Percentiles rank a stretch among this genome's conserved stretches.
Conservation (phyloP, 352 stramenopile species). For the Globisporangium acanthophoron region DNA sequence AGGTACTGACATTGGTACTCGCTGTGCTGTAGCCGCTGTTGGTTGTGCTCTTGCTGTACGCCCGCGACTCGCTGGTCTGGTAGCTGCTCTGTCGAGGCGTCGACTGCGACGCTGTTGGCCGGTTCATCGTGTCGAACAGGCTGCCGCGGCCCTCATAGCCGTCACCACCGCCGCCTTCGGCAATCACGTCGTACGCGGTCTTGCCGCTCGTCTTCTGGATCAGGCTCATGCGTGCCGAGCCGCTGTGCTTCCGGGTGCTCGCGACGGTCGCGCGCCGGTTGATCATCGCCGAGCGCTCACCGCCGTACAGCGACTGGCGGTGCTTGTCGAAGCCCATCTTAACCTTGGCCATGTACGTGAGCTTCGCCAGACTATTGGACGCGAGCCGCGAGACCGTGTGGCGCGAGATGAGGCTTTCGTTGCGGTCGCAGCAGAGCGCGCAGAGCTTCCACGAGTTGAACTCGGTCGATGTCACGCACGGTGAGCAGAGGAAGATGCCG, state of each 20-base stretch:
- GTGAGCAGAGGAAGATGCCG: constrained; percentile 52
- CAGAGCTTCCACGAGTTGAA: constrained; percentile 64
- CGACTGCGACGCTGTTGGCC: constrained; percentile 3
- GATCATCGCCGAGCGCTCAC: constrained; percentile 12
- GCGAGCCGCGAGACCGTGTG: constrained; percentile 47
- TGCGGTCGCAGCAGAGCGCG: constrained; percentile 52
- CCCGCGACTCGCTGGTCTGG: neutral
- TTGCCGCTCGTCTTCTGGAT: constrained; percentile 17
- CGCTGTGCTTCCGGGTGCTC: constrained; percentile 13
- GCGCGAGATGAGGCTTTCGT: constrained; percentile 52
- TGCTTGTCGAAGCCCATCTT: constrained; percentile 17
- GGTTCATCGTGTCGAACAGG: constrained; percentile 9
- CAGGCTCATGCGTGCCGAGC: constrained; percentile 9
- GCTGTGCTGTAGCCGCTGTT: neutral
- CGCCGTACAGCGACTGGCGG: constrained; percentile 16
- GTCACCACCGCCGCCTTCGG: constrained; percentile 7
- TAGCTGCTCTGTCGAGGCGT: constrained; percentile 3
- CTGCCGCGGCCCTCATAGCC: constrained; percentile 12
- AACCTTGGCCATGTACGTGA: constrained; percentile 18
- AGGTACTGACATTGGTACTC: neutral
- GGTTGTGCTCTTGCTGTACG: constrained; percentile 9
- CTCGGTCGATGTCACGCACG: constrained; percentile 53
- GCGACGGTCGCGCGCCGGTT: constrained; percentile 16
- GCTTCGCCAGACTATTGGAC: constrained; percentile 19
- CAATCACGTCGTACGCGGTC: constrained; percentile 15